Evolutionary conservation across 495 filamentous ascomycete species (phyloP), one percentile per base, ranked within the genome.

Genomic region (Tetracladium setigerum): DNA sequence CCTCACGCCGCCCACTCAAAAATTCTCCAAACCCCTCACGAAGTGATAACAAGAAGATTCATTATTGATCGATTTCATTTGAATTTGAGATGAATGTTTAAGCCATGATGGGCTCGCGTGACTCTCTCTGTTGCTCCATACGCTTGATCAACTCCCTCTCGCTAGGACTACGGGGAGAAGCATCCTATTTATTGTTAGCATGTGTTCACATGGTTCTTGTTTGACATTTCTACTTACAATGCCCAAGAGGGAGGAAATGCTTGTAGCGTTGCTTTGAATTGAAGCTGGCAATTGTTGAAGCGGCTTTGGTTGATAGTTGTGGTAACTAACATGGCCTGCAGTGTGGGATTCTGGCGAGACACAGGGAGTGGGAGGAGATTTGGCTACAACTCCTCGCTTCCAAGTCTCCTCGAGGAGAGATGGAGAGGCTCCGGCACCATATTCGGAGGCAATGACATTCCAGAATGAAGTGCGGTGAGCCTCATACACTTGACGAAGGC

Each of bases 401-500:
- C 84, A 89, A 7, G 80, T 76, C 50, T 82, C 76, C 61, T 87
- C 84, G 13, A 89, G 69, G 13, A 78, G 68, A 16, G 74, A 68
- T 10, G 82, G 78, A 37, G 78, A 79, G 4, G 81, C 71, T 34
- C 77, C 75, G 4, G 63, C 55, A 41, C 84, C 84, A 49, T 90
- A 90, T 42, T 84, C 80, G 30, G 72, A 63, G 16, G 86, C 84
- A 31, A 90, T 74, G 34, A 72, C 72, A 38, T 71, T 71, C 86
- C 86, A 90, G 62, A 90, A 89, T 11, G 76, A 75, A 30, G 73
- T 67, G 30, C 83, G 77, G 55, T 86, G 82, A 11, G 74, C 69
- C 44, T 81, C 76, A 60, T 89, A 87, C 40, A 88, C 73, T 36
- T 75, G 70, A 31, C 74, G 75, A 10, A 90, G 78, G 41, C 82